Percentiles rank a stretch among this genome's conserved stretches.
These are phyloP conservation scores for Baeospora myosura DNA, from an alignment of 1,284 basidiomycete species.

Conservation along the genomic window DNA sequence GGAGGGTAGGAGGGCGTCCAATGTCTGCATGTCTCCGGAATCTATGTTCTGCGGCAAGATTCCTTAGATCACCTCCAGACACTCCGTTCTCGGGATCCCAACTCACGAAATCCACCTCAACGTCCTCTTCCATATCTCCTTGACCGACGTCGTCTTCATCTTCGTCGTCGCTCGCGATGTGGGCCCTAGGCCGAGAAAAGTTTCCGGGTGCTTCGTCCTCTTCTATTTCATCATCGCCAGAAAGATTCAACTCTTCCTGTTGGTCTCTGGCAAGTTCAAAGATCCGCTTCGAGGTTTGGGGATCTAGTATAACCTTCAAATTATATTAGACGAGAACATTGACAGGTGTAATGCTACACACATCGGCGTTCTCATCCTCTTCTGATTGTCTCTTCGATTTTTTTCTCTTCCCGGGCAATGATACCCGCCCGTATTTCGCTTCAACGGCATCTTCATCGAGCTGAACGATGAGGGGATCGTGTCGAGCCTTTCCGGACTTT, in stretches of 20 bases:
- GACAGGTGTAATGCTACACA: slow-evolving; percentile 20
- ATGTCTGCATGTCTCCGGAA: slow-evolving; percentile 75
- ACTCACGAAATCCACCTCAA: slow-evolving; percentile 56
- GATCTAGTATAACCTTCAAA: slow-evolving; percentile 68
- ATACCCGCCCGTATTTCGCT: slow-evolving; percentile 72
- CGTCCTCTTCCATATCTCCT: slow-evolving; percentile 36
- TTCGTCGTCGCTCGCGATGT: slow-evolving; percentile 29
- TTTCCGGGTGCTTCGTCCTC: slow-evolving; percentile 36
- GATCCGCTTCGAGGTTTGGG: slow-evolving; percentile 84
- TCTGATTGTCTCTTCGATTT: slow-evolving; percentile 42
- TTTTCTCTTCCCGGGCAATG: slow-evolving; percentile 65
- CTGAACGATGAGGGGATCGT: slow-evolving; percentile 82
- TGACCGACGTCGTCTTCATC: slow-evolving; percentile 50
- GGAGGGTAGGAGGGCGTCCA: slow-evolving; percentile 73
- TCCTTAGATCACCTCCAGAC: slow-evolving; percentile 4
- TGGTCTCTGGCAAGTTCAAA: slow-evolving; percentile 90
- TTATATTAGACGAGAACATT: slow-evolving; percentile 1
- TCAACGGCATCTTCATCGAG: slow-evolving; percentile 69
- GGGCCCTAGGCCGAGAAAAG: slow-evolving; percentile 25
- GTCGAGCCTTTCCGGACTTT: slow-evolving; percentile 55
- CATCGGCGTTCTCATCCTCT: slow-evolving; percentile 54
- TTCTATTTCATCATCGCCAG: slow-evolving; percentile 38
- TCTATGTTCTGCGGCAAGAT: slow-evolving; percentile 72
- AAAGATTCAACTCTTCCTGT: slow-evolving; percentile 79
- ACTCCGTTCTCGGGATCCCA: slow-evolving; percentile 4